Conservation (phyloP, 192 early-diverging fungal genomes). For the Backusella liffmaniae region DNA sequence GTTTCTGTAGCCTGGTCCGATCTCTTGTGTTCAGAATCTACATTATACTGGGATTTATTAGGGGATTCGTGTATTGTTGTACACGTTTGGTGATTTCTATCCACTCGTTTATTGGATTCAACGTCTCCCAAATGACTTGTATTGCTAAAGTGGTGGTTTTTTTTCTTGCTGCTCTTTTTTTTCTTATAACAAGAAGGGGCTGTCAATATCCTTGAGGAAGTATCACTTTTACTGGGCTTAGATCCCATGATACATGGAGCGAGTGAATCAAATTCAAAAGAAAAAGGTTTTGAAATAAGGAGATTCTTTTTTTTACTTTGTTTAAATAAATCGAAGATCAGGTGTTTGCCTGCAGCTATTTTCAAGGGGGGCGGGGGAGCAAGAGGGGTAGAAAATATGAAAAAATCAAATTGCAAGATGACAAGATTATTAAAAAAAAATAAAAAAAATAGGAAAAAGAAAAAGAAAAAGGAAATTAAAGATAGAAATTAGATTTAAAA, state of each 20-base stretch:
- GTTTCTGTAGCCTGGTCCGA: neutral
- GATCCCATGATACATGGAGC: slow-evolving; percentile 11
- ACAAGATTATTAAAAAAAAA: slow-evolving; percentile 8
- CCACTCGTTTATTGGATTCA: neutral
- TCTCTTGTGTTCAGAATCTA: neutral
- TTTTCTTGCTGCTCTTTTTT: slow-evolving; percentile 9
- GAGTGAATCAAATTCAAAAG: slow-evolving; percentile 8
- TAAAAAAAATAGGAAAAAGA: neutral
- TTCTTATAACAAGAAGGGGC: neutral
- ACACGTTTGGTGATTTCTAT: slow-evolving; percentile 1
- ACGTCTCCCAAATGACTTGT: neutral
- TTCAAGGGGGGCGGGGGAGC: neutral
- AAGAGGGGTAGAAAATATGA: neutral
- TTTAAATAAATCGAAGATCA: neutral
- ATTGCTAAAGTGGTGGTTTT: neutral
- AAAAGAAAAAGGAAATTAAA: neutral
- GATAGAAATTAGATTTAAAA: neutral
- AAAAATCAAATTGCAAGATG: neutral
- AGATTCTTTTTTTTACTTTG: neutral
- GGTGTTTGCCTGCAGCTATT: neutral
- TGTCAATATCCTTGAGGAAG: neutral
- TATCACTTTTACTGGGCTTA: slow-evolving; percentile 10
- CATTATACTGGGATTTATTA: neutral
- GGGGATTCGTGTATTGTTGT: neutral
- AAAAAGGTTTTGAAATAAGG: neutral